Evolutionary conservation across 352 stramenopile species (phyloP).

Genomic region (Globisporangium sylvaticum): DNA sequence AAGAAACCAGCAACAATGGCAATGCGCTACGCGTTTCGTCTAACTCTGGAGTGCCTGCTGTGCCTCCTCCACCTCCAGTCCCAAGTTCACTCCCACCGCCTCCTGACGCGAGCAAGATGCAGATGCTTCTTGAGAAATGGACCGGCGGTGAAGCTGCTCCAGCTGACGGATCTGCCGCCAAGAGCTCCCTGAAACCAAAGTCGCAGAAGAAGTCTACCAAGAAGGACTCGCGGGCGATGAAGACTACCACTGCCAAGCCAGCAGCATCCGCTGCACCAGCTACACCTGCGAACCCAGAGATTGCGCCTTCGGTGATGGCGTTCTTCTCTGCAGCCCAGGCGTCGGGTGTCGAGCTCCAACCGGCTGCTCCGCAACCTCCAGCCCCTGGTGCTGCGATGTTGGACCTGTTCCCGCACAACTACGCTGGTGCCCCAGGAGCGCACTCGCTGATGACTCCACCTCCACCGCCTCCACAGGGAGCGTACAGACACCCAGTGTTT

Average conservation of each 20-base stretch:
- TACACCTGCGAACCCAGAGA: not conserved
- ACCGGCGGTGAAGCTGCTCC: conserved; percentile 27
- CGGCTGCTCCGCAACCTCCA: conserved; percentile 4
- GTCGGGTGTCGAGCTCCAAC: conserved; percentile 6
- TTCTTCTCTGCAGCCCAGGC: conserved; percentile 21
- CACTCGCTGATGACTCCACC: conserved; percentile 1
- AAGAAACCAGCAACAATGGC: not conserved
- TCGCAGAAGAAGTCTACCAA: conserved; percentile 2
- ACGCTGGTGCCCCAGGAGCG: conserved; percentile 11
- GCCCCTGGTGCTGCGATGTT: conserved; percentile 20
- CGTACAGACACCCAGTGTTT: not conserved
- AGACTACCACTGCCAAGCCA: not conserved
- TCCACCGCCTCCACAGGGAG: conserved; percentile 1
- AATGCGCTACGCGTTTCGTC: conserved; percentile 6
- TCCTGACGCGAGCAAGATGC: conserved; percentile 31
- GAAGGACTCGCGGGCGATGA: not conserved
- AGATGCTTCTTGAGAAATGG: conserved; percentile 64
- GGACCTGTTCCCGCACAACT: conserved; percentile 57
- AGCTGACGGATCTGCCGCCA: not conserved
- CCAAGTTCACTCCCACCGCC: conserved; percentile 8
- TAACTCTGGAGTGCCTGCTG: not conserved
- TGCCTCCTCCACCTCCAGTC: conserved; percentile 10
- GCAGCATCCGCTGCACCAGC: not conserved
- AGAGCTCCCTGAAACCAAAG: not conserved
- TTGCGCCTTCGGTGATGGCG: conserved; percentile 16